phyloP scores from a whole-genome alignment of 2,329 filamentous ascomycete species.

The Exophiala calicioides region DNA sequence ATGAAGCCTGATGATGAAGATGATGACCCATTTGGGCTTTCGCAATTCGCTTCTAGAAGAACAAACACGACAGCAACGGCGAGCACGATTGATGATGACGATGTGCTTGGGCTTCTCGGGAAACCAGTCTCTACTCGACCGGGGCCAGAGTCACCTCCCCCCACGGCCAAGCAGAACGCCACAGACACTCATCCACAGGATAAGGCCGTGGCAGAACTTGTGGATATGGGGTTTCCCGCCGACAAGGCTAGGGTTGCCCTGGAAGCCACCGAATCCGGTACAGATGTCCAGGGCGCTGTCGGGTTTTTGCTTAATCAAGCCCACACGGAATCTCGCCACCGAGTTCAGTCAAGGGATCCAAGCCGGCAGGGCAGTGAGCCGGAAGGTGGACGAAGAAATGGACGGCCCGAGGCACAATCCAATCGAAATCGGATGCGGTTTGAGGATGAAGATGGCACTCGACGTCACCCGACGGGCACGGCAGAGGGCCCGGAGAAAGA shows the following conservation, averaged over 20 bases:
- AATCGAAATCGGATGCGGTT: slow-evolving; percentile 27
- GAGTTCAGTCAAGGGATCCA: slow-evolving; percentile 38
- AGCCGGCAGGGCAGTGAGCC: slow-evolving; percentile 18
- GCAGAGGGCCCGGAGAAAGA: slow-evolving; percentile 64
- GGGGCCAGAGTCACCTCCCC: slow-evolving; percentile 5
- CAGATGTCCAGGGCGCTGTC: slow-evolving; percentile 82
- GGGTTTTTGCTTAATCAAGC: slow-evolving; percentile 90
- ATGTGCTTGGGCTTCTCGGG: slow-evolving; percentile 62
- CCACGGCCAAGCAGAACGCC: slow-evolving; percentile 31
- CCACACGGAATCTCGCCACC: slow-evolving; percentile 77
- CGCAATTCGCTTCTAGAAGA: slow-evolving; percentile 54
- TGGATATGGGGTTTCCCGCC: slow-evolving; percentile 90
- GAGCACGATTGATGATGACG: slow-evolving; percentile 64
- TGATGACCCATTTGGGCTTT: slow-evolving; percentile 86
- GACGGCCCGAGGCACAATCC: slow-evolving; percentile 54
- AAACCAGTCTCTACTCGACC: slow-evolving; percentile 55
- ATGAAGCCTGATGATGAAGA: slow-evolving; percentile 59
- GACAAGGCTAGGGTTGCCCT: slow-evolving; percentile 82
- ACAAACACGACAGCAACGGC: slow-evolving; percentile 47
- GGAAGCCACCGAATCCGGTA: slow-evolving; percentile 73
- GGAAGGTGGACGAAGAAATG: slow-evolving; percentile 44
- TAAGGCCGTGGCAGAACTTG: slow-evolving; percentile 78
- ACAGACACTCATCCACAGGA: slow-evolving; percentile 61
- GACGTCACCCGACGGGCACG: slow-evolving; percentile 35
- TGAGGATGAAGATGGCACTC: slow-evolving; percentile 5